Base-by-base conservation (phyloP, 257 asterid species). In the Knoxia roxburghii region DNA sequence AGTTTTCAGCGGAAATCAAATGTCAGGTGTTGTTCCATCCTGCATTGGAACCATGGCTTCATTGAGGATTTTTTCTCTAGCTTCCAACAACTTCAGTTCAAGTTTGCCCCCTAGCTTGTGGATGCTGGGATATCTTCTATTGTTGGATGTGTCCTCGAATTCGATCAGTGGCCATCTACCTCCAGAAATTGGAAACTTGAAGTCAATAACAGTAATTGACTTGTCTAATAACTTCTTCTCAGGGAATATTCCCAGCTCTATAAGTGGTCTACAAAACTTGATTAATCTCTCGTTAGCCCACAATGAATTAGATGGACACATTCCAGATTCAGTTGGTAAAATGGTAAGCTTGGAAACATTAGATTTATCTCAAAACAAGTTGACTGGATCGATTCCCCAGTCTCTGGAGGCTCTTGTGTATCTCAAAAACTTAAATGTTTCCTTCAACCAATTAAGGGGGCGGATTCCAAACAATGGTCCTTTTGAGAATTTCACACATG, bases 321-420 rank as follows among this genome's bases (percentile, higher is more conserved):
- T 69, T 35, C 61, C 73, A 35, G 68, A 59, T 11, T 58, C 58
- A 35, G 15, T 69, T 12, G 61, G 73, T 17, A 49, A 59, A 23
- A 0, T 59, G 39, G 1, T 46, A 33, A 69, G 67, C 51, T 69
- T 69, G 68, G 68, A 69, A 30, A 12, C 43, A 26, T 35, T 58
- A 41, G 65, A 68, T 43, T 24, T 64, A 23, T 64, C 68, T 6
- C 27, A 64, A 7, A 64, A 64, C 20, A 45, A 46, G 43, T 52
- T 64, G 27, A 45, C 43, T 24, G 68, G 68, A 45, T 6, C 1
- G 26, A 63, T 63, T 63, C 68, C 68, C 2, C 23, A 26, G 68
- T 45, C 55, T 0, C 2, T 43, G 41, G 68, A 63, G 39, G 55
- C 37, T 26, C 68, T 63, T 50, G n/a, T 15, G 8, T 63, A 43